Evolutionary conservation across 2,329 filamentous ascomycete genomes (phyloP).

Genomic region (Karstenula rhodostoma): DNA sequence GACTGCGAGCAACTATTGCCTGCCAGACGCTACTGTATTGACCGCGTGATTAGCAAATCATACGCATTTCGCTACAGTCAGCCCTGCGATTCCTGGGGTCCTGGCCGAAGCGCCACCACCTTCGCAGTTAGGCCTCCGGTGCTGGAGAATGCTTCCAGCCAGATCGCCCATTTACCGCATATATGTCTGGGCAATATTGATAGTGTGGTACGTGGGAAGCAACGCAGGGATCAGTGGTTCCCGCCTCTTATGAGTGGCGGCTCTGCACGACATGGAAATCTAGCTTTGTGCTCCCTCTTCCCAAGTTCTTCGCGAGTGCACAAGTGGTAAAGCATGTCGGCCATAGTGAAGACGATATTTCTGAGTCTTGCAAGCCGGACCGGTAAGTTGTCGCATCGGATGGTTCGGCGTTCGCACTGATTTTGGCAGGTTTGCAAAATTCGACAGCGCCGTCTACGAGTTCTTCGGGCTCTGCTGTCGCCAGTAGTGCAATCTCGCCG

Average conservation of each 20-base stretch:
- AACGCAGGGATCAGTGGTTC: constrained; percentile 3
- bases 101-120: not conserved
- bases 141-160: not conserved
- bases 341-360: constrained; percentile 1
- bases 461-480: not conserved
- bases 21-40: not conserved
- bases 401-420: not conserved
- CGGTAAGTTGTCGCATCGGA: not conserved
- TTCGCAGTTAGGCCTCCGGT: not conserved
- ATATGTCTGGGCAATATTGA: not conserved
- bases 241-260: not conserved
- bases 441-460: constrained; percentile 3
- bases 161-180: not conserved
- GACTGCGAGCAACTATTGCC: not conserved
- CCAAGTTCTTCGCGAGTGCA: not conserved
- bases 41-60: constrained; percentile 1
- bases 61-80: not conserved
- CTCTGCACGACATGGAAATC: not conserved
- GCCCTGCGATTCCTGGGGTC: not conserved
- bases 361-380: constrained; percentile 3
- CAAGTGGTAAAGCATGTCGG: constrained; percentile 1
- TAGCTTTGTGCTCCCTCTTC: constrained; percentile 6
- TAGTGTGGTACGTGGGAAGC: not conserved
- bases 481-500: not conserved
- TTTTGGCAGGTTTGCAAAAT: constrained; percentile 2